These are phyloP conservation scores for Chrysoporthe deuterocubensis DNA, from an alignment of 2,329 filamentous ascomycete species.

Conservation along the genomic window DNA sequence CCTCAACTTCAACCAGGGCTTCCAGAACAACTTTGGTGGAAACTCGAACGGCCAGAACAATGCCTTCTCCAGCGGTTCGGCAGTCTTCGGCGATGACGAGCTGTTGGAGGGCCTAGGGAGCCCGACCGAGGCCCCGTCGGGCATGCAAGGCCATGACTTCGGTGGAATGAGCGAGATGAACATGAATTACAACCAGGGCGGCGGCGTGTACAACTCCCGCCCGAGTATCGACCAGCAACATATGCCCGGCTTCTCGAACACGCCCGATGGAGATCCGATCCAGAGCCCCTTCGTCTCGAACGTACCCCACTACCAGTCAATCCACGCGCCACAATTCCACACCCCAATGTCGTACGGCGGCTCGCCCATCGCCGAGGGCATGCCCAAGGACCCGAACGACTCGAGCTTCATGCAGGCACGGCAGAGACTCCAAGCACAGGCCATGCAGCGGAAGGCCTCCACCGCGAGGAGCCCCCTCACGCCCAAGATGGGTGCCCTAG, in stretches of 20 bases:
- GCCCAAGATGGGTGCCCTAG: slow-evolving; percentile 80
- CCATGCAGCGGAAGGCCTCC: slow-evolving; percentile 74
- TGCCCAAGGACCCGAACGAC: slow-evolving; percentile 55
- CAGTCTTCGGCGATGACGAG: slow-evolving; percentile 86
- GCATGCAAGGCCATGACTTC: slow-evolving; percentile 61
- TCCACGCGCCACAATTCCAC: slow-evolving; percentile 51
- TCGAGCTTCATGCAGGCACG: slow-evolving; percentile 62
- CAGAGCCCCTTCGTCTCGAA: slow-evolving; percentile 85
- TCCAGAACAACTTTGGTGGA: slow-evolving; percentile 63
- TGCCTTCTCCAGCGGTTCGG: slow-evolving; percentile 77
- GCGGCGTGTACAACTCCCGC: slow-evolving; percentile 55
- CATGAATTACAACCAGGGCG: slow-evolving; percentile 57
- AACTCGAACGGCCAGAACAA: slow-evolving; percentile 62
- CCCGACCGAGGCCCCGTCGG: slow-evolving; percentile 55
- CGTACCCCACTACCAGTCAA: slow-evolving; percentile 76
- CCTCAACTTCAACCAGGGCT: slow-evolving; percentile 67
- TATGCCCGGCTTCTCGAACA: slow-evolving; percentile 84
- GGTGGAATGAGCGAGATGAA: slow-evolving; percentile 57
- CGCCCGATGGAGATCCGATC: slow-evolving; percentile 88
- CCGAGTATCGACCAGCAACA: slow-evolving; percentile 69
- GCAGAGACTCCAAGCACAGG: slow-evolving; percentile 59
- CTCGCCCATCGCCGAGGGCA: slow-evolving; percentile 53
- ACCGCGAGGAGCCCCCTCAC: slow-evolving; percentile 81
- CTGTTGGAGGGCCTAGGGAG: slow-evolving; percentile 74
- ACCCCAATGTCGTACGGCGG: slow-evolving; percentile 55